These are phyloP conservation scores for Gymnopus androsaceus DNA, from an alignment of 1,284 basidiomycete genomes.

Conservation along the genomic window DNA sequence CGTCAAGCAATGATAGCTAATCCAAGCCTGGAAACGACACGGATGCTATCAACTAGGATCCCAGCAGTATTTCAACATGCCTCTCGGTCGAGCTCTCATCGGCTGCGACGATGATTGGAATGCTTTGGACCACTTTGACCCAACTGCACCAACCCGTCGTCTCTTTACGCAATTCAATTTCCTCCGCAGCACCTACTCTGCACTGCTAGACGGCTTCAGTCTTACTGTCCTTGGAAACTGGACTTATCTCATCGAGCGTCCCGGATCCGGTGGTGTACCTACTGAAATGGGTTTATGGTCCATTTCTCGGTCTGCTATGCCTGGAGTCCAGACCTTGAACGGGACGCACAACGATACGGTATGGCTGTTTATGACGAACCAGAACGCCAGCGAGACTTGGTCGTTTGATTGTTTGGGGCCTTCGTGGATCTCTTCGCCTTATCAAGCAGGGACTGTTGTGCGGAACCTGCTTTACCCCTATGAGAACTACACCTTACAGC, in stretches of 20 bases:
- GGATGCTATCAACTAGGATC: constrained; percentile 90
- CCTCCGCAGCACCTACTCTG: constrained; percentile 66
- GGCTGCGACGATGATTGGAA: constrained; percentile 89
- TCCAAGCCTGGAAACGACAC: constrained; percentile 86
- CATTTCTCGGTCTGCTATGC: constrained; percentile 65
- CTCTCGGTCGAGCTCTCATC: constrained; percentile 71
- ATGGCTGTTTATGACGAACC: constrained; percentile 84
- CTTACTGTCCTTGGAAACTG: constrained; percentile 80
- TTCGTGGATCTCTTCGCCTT: constrained; percentile 79
- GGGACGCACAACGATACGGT: constrained; percentile 66
- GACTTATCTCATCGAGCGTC: constrained; percentile 75
- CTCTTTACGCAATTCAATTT: constrained; percentile 73
- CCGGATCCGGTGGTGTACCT: constrained; percentile 76
- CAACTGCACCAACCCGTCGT: constrained; percentile 75
- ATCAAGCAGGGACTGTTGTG: constrained; percentile 56
- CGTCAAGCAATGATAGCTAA: constrained; percentile 89
- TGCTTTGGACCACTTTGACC: constrained; percentile 89
- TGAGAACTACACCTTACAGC: constrained; percentile 67
- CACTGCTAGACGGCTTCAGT: constrained; percentile 83
- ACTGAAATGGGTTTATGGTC: constrained; percentile 92
- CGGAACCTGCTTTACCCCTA: constrained; percentile 83
- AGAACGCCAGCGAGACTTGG: constrained; percentile 73
- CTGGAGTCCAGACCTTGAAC: constrained; percentile 53
- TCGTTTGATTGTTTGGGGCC: constrained; percentile 56
- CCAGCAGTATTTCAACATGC: constrained; percentile 88